Conservation (phyloP, 306 rosid genomes). For the Cucurbita ficifolia region DNA sequence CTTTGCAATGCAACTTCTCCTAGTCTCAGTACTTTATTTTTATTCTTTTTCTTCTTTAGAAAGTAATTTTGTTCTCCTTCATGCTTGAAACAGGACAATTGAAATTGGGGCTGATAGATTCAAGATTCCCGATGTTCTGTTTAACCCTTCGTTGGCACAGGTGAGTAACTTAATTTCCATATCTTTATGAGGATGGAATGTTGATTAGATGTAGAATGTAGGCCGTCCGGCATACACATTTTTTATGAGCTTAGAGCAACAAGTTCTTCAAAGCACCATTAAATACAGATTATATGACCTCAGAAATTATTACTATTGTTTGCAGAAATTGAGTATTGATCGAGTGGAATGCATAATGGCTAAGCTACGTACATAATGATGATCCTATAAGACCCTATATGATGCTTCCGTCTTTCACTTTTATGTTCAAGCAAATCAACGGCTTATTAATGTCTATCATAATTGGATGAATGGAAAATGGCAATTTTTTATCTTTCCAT, state of each 20-base stretch:
- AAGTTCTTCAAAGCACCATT: neutral
- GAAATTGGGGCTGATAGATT: conserved; percentile 96
- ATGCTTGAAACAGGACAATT: conserved; percentile 49
- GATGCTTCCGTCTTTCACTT: neutral
- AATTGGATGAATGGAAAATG: neutral
- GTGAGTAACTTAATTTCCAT: conserved; percentile 22
- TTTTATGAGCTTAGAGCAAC: neutral
- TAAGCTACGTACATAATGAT: neutral
- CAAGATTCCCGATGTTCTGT: conserved; percentile 91
- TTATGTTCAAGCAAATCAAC: neutral
- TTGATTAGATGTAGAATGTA: neutral
- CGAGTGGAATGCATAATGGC: neutral
- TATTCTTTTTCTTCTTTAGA: conserved; percentile 1
- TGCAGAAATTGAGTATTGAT: neutral
- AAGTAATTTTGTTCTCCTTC: neutral
- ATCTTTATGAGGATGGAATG: neutral
- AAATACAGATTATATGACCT: neutral
- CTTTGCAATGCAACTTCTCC: neutral
- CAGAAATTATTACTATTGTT: neutral
- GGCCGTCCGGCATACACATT: neutral
- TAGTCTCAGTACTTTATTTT: neutral
- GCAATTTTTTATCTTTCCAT: neutral
- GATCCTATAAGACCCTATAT: neutral
- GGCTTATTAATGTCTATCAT: neutral
- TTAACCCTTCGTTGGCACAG: conserved; percentile 78